Percentiles rank a stretch among this genome's conserved stretches.
Conservation (phyloP, 148 eudicot species). For the Fagopyrum esculentum region DNA sequence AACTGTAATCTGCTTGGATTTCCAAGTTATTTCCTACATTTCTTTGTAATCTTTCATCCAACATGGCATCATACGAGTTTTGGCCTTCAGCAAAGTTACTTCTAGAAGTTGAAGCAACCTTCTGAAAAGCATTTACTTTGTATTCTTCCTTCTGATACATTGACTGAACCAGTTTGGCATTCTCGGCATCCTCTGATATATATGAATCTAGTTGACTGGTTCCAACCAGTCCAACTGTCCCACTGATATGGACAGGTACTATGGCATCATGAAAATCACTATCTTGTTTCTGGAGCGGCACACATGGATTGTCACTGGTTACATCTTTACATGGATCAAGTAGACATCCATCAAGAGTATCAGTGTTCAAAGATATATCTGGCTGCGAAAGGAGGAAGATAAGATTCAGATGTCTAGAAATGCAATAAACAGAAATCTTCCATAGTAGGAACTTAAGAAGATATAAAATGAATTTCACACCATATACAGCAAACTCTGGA, state of each 20-base stretch:
- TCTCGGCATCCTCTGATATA: constrained; percentile 15
- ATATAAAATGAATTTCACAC: constrained; percentile 27
- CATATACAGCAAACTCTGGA: constrained; percentile 32
- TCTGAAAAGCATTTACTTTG: constrained; percentile 1
- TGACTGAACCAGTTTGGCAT: constrained; percentile 25
- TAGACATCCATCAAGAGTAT: constrained; percentile 23
- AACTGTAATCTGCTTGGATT: constrained; percentile 15
- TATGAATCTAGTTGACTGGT: constrained; percentile 4
- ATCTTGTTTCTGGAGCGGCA: constrained; percentile 24
- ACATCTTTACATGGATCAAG: constrained; percentile 22
- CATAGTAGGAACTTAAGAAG: constrained; percentile 14
- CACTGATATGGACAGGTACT: no score
- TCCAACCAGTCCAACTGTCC: no score
- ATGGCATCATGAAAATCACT: constrained; percentile 20
- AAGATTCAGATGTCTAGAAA: constrained; percentile 17
- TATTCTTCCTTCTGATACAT: constrained; percentile 23
- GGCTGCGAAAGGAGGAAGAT: constrained; percentile 35
- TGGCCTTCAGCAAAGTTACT: constrained; percentile 23
- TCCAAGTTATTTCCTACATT: constrained; percentile 14
- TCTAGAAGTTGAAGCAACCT: constrained; percentile 16
- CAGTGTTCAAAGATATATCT: constrained; percentile 30
- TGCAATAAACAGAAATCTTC: not conserved
- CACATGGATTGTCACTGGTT: constrained; percentile 14
- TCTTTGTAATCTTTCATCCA: constrained; percentile 15
- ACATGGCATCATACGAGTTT: constrained; percentile 16